Evolutionary conservation across 139 green algal species (phyloP), one percentile per base, ranked within the genome.

Genomic region (Chlamydomonas asymmetrica): DNA sequence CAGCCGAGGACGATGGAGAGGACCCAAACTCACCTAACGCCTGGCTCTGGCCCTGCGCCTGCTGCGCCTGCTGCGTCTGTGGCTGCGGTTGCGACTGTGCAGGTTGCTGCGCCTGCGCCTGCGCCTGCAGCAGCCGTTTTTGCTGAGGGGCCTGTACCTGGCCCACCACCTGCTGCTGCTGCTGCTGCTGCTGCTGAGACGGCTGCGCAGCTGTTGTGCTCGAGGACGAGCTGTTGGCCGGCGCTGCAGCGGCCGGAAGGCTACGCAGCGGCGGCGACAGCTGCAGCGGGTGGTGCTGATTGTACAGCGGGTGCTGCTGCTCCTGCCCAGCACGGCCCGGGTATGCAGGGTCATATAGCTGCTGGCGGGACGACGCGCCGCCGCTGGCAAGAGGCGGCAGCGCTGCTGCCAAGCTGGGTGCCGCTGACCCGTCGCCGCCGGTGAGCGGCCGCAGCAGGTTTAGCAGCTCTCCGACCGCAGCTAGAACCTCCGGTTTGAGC

Each of bases 391-490:
- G 48, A 57, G 48, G 48, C 48, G 48, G 18, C 48, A 20, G 18
- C 48, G 48, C 48, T 57, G 18, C 48, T 20, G 18, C 48, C 48
- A 57, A 57, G 48, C 48, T n/a, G 48, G n/a, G n/a, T n/a, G n/a
- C n/a, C n/a, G n/a, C n/a, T n/a, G n/a, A n/a, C n/a, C n/a, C n/a
- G n/a, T n/a, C n/a, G n/a, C n/a, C n/a, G n/a, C n/a, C n/a, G n/a
- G n/a, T n/a, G n/a, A n/a, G n/a, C 4, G 80, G 79, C 9, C 80
- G 74, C 41, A 85, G 69, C 74, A 81, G 79, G 41, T 74, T 74
- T 32, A 87, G 79, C 59, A 87, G 77, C 68, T 87, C 77, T 23
- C 73, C 69, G 6, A 87, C 79, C 18, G 82, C 77, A 16, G 77
- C 73, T 50, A 82, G 77, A 23, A 75, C 84, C 60, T 87, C 82